phyloP scores from a whole-genome alignment of 2,329 filamentous ascomycete species.

The Tympanopsis confertula region DNA sequence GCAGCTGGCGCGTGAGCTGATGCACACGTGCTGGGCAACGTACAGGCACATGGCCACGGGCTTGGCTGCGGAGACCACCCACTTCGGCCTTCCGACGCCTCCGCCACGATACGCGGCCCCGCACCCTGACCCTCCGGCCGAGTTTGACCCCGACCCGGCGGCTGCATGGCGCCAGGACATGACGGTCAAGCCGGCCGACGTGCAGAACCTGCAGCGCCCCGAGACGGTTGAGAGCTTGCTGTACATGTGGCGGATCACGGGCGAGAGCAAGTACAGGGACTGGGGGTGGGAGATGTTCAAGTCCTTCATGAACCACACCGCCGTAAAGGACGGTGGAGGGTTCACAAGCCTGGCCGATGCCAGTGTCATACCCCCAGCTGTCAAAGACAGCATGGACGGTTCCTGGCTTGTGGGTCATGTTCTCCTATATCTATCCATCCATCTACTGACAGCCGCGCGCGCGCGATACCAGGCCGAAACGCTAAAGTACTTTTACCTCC shows the following conservation, averaged over 20 bases:
- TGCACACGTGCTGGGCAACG: constrained; percentile 68
- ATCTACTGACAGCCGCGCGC: constrained; percentile 2
- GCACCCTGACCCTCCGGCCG: constrained; percentile 24
- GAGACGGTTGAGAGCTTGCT: constrained; percentile 67
- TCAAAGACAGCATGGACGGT: constrained; percentile 64
- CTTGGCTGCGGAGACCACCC: constrained; percentile 60
- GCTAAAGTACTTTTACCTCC: neutral
- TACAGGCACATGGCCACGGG: constrained; percentile 58
- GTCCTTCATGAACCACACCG: constrained; percentile 53
- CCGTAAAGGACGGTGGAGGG: constrained; percentile 37
- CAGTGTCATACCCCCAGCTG: constrained; percentile 35
- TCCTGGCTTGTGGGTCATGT: constrained; percentile 71
- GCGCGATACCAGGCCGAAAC: constrained; percentile 24
- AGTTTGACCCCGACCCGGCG: constrained; percentile 26
- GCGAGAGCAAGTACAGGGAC: constrained; percentile 57
- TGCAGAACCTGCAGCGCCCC: constrained; percentile 62
- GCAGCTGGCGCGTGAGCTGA: constrained; percentile 54
- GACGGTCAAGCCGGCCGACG: constrained; percentile 48
- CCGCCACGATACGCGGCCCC: constrained; percentile 13
- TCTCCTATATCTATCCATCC: neutral
- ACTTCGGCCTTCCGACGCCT: constrained; percentile 47
- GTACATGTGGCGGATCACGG: constrained; percentile 71
- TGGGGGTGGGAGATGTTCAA: constrained; percentile 75
- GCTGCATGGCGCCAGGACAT: constrained; percentile 51
- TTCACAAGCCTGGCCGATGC: constrained; percentile 54